Evolutionary conservation across 1,284 basidiomycete species (phyloP).

Genomic region (Paramarasmius palmivorus): DNA sequence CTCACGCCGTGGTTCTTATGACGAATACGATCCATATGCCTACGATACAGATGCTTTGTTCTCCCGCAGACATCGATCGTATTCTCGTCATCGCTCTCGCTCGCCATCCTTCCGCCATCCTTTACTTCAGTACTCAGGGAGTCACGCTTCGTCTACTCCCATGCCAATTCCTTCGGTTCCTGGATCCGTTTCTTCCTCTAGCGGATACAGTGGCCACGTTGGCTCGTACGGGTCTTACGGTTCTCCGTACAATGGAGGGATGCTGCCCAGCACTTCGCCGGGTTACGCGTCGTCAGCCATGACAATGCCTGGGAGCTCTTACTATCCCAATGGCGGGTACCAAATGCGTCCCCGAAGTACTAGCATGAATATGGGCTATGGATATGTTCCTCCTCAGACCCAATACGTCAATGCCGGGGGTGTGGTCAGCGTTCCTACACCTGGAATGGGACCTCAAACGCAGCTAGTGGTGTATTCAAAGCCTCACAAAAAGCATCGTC

Average conservation of each 20-base stretch:
- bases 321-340: neutral
- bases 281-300: neutral
- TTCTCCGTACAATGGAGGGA: constrained; percentile 9
- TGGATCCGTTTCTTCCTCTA: constrained; percentile 12
- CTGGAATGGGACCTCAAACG: constrained; percentile 17
- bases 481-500: constrained; percentile 22
- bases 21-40: constrained; percentile 33
- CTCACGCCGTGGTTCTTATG: constrained; percentile 24
- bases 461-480: constrained; percentile 37
- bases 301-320: neutral
- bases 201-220: constrained; percentile 22
- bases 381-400: constrained; percentile 10
- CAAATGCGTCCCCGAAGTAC: constrained; percentile 11
- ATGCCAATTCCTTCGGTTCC: constrained; percentile 23
- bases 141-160: constrained; percentile 15
- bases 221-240: constrained; percentile 28
- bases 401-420: constrained; percentile 14
- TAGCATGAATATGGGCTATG: constrained; percentile 10
- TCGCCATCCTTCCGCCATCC: constrained; percentile 26
- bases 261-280: neutral
- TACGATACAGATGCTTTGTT: constrained; percentile 17
- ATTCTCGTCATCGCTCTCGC: constrained; percentile 28
- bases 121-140: constrained; percentile 9
- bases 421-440: constrained; percentile 7
- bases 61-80: constrained; percentile 26